A percentile compares a stretch with the other conserved stretches of the same genome.
Conservation (phyloP, 208 protist species). For the Acanthamoeba rhysodes region DNA sequence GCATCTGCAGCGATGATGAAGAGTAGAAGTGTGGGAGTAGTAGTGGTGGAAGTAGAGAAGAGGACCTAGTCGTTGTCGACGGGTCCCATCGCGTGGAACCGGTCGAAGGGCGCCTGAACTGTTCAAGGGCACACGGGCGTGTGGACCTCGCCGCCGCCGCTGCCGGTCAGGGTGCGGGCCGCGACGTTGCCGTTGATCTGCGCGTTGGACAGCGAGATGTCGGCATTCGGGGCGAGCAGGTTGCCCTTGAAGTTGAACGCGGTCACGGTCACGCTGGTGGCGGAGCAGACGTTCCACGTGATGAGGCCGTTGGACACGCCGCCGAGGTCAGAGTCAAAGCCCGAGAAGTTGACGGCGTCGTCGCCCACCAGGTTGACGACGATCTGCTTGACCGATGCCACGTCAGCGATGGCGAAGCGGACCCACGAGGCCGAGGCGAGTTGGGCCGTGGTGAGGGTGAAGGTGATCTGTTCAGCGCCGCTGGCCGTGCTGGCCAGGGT, state of each 20-base stretch:
- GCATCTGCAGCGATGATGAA: neutral
- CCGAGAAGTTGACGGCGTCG: neutral
- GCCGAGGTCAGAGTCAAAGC: neutral
- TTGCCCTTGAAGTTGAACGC: neutral
- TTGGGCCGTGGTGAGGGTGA: slow-evolving; percentile 2
- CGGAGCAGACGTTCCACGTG: slow-evolving; percentile 4
- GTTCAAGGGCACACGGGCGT: neutral
- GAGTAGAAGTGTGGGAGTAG: neutral
- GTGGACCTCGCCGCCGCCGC: slow-evolving; percentile 2
- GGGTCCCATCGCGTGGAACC: neutral
- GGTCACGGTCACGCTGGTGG: neutral
- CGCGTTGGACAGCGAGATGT: neutral
- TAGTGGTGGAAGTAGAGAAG: neutral
- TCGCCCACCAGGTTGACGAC: neutral
- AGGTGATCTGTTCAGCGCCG: neutral
- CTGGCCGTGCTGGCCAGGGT: neutral
- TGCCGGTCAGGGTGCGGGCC: neutral
- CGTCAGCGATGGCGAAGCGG: neutral
- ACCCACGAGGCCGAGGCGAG: neutral
- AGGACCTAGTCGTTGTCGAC: neutral
- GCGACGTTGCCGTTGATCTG: slow-evolving; percentile 26
- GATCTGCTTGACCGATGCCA: neutral
- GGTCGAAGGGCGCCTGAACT: neutral
- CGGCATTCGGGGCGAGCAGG: neutral
- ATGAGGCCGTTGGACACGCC: neutral